Evolutionary conservation across 2,329 filamentous ascomycete species (phyloP), one percentile per base, ranked within the genome.

Genomic region (Sclerotinia nivalis): DNA sequence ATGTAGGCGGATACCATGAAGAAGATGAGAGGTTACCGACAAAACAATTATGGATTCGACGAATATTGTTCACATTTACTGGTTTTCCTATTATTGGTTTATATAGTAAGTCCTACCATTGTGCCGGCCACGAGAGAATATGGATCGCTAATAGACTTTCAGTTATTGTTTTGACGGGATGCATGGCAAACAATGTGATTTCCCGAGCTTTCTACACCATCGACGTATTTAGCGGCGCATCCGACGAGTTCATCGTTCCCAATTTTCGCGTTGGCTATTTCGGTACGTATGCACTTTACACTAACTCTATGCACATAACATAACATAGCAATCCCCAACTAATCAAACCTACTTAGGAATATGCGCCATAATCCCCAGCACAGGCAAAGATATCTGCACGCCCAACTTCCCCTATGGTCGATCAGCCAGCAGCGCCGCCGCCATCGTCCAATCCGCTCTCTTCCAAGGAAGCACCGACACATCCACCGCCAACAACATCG

Each of bases 211-310:
- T 67, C 40, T 59, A 31, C 4, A 58, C 52, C 25, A 67, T 67
- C 52, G 54, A 67, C 1, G 31, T 67, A 10, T 59, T 67, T n/a
- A 58, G 34, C 43, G 52, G 52, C 18, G 52, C 49, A 43, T 56
- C 54, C 13, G 22, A 67, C 50, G 34, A 67, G n/a, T 67, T 56
- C 8, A 67, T 54, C 43, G 28, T 54, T 18, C 65, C 65, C n/a
- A 40, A 67, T 59, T 56, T 67, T 12, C 65, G 52, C 12, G 65
- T 59, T 45, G 52, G 52, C 4, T 67, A 67, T 20, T 67, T 67
- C 45, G 65, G 65, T 58, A 65, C 22, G 61, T 50, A 50, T 1
- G 20, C 13, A 25, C 12, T 37, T 10, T 25, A 22, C 22, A 25
- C 2, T 13, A n/a, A 13, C 3, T 15, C 31, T 4, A 13, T 9